Evolutionary conservation across 202 grass and related monocot species (phyloP).

Genomic region (Musa balbisiana): DNA sequence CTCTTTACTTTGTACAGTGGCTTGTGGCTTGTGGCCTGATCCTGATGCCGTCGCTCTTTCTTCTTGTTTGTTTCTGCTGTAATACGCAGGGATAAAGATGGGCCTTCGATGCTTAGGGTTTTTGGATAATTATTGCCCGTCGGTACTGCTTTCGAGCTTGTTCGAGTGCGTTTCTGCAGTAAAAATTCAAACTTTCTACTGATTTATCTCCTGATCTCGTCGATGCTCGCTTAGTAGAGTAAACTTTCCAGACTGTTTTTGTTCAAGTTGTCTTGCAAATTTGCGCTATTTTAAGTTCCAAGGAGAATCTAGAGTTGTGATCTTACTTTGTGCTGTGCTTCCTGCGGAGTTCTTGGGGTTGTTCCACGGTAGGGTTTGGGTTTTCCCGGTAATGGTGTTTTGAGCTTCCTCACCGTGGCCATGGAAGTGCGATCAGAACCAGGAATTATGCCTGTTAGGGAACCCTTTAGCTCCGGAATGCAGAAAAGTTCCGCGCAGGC

Average conservation of each 20-base stretch:
- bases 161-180: slow-evolving; percentile 16
- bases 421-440: slow-evolving; percentile 96
- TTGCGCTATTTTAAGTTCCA: not conserved
- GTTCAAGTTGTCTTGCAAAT: not conserved
- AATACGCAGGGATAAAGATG: slow-evolving; percentile 21
- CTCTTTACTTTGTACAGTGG: not conserved
- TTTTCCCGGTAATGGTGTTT: slow-evolving; percentile 8
- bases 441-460: slow-evolving; percentile 59
- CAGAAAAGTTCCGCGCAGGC: slow-evolving; percentile 49
- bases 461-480: slow-evolving; percentile 48
- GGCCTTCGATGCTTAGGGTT: slow-evolving; percentile 29
- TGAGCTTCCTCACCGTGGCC: not conserved
- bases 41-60: slow-evolving; percentile 11
- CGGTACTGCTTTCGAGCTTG: slow-evolving; percentile 6
- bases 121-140: slow-evolving; percentile 19
- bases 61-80: slow-evolving; percentile 7
- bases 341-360: too few species aligned
- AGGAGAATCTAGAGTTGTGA: not conserved
- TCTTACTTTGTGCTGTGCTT: not conserved
- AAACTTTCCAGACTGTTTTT: not conserved
- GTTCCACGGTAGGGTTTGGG: not conserved
- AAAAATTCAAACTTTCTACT: slow-evolving; percentile 25
- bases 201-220: slow-evolving; percentile 20
- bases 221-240: not conserved
- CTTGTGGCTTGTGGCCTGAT: slow-evolving; percentile 17